Base-by-base conservation (phyloP, 805 yeast species). In the Lipomyces orientalis region DNA sequence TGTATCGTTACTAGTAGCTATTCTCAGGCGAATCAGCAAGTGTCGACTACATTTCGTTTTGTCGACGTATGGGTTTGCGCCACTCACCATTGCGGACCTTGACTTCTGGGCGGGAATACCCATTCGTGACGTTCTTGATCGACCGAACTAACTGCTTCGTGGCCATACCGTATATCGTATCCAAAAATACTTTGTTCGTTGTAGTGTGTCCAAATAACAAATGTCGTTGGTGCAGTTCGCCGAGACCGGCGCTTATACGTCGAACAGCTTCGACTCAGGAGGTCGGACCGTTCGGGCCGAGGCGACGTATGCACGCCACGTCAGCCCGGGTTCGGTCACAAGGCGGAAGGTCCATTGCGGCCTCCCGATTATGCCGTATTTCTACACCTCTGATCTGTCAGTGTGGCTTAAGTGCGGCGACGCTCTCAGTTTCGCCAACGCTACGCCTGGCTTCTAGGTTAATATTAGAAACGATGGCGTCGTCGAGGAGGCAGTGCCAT, bases 1-100 rank as follows among this genome's bases (percentile, higher is more conserved):
- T 1, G 93, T 84, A 72, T 91, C 97, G 76, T 94, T 94, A 68
- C 95, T 87, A 0, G 98, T 94, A 67, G 97, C 95, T 75, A 37
- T 31, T 22, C 39, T 16, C 55, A 37, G 16, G 8, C n/a, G 55
- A 16, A 52, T 52, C 34, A 52, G 55, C 49, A 43, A 16, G 5
- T 31, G 35, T 25, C 57, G 57, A 52, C 10, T 55, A 34, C 34
- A 9, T 29, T 6, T 19, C 19, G 19, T 9, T 31, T 9, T 39
- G 12, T 22, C 56, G 4, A 37, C 57, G 16, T 57, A 25, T 37
- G 3, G 29, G 29, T 25, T 25, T 25, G 22, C 14, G 49, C 9
- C 22, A 25, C 62, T 51, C 37, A 74, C 76, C 80, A 75, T 91
- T 92, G 76, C 98, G 87, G 54, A 94, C 97, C 77, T 90, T 82